Evolutionary conservation across 768 basidiomycete species (phyloP), one percentile per base, ranked within the genome.

Genomic region (Hypholoma fasciculare): DNA sequence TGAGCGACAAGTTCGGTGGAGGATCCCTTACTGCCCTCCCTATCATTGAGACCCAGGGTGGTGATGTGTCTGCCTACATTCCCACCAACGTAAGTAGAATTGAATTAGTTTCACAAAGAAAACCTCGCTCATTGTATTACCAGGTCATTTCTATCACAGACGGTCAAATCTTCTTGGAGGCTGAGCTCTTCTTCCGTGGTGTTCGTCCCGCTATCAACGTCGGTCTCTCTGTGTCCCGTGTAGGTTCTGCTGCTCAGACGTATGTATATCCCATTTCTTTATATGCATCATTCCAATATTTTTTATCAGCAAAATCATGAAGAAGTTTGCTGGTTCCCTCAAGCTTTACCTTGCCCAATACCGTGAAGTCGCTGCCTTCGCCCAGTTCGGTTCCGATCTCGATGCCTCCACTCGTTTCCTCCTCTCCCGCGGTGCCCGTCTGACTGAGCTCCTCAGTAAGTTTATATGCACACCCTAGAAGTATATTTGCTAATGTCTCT

Each of bases 131-230:
- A 34, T 9, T 9, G 30, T 7, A 34, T 54, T 55, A 59, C 34
- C 58, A 97, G 93, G 96, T 99, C 72, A 99, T 99, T 72, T 98
- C 97, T 70, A 99, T 99, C 75, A 99, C 97, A 52, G 96, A 99
- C 71, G 97, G 97, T 71, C 96, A 98, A 78, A 96, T 97, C 79
- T 98, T 98, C 91, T 91, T 98, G 90, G 96, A 98, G 77, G 95
- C 96, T 70, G 96, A 98, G 76, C 90, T 98, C 72, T 99, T 99
- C 95, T 98, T 99, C 95, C 96, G 97, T 83, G 97, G 97, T 88
- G 91, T 98, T 66, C 94, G 96, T 74, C 96, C 97, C 54, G 97
- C 97, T 65, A 98, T 98, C 78, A 98, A 98, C 82, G 97, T 99
- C 83, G 97, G 97, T 96, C 94, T 98, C 62, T 99, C 97, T 59